phyloP scores from a whole-genome alignment of 2,329 filamentous ascomycete species.

The Aureobasidium sp. region DNA sequence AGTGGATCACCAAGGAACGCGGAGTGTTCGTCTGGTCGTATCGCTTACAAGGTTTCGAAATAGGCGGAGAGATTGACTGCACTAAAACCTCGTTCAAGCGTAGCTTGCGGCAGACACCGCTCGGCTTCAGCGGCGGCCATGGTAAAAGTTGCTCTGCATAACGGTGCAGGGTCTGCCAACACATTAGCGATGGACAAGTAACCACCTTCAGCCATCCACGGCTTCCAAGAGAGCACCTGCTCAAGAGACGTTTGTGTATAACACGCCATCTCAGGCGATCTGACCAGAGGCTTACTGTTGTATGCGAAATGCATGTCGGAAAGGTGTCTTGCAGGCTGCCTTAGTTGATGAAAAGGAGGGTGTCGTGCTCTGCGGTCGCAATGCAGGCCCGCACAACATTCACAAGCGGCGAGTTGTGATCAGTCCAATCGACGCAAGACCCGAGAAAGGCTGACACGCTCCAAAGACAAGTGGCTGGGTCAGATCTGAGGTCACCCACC shows the following conservation, averaged over 20 bases:
- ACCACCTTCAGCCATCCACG: not conserved
- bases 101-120: not conserved
- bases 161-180: not conserved
- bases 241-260: not conserved
- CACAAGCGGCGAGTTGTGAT: not conserved
- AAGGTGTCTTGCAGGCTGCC: constrained; percentile 7
- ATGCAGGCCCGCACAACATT: constrained; percentile 5
- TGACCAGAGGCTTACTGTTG: not conserved
- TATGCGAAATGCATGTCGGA: not conserved
- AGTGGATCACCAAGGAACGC: not conserved
- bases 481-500: not conserved
- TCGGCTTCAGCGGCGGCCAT: not conserved
- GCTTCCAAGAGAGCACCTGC: not conserved
- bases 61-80: not conserved
- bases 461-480: constrained; percentile 9
- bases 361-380: not conserved
- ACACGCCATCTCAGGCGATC: constrained; percentile 6
- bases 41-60: constrained; percentile 11
- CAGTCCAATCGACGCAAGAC: not conserved
- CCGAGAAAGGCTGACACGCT: constrained; percentile 3
- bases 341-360: not conserved
- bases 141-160: constrained; percentile 4
- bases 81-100: not conserved
- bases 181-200: constrained; percentile 1
- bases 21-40: not conserved